Base-by-base conservation (phyloP, 2,329 filamentous ascomycete genomes). In the Talaromyces sp. region DNA sequence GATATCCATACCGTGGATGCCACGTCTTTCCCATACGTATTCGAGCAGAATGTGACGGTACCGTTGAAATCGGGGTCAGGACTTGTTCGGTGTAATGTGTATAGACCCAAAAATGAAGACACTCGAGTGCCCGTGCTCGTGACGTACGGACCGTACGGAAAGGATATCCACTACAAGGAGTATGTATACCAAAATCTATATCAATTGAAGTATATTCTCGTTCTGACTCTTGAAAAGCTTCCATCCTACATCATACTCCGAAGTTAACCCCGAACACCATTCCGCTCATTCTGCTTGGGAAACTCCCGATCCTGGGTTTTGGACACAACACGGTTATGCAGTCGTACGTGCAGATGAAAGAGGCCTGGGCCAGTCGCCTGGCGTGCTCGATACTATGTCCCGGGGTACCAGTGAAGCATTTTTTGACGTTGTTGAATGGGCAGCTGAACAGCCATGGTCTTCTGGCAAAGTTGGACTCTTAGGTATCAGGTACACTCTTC, bases 81-180 rank as follows among this genome's bases (percentile, higher is more conserved):
- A 78, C 3, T 69, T 81, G 2, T 74, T 83, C 5, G 70, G 81
- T 11, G 78, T 75, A 84, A 83, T 67, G 76, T 83, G 1, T 84
- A 83, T 64, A 73, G 80, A 1, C 81, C 81, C 0, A 21, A 50
- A 21, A 81, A 79, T 53, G 64, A 59, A 8, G 52, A 63, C 1
- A 71, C 77, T 26, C 52, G 53, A 21, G 53, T 46, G 13, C 88
- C 88, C 0, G 87, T 89, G 0, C 70, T 90, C 8, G 83, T 88
- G 2, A 90, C 87, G 0, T 90, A 90, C 64, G 88, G 88, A 0
- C 88, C 88, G 0, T 90, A 90, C 64, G 88, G 88, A 52, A 90
- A 91, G 66, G 87, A 90, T 65, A 88, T 89, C 35, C 82, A 80
- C 21, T 90, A 90, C 69, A 75, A 79, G 60, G 67, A 66, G 65